Evolutionary conservation across 495 filamentous ascomycete species (phyloP), one percentile per base, ranked within the genome.

Genomic region (Penicillium coprophilum): DNA sequence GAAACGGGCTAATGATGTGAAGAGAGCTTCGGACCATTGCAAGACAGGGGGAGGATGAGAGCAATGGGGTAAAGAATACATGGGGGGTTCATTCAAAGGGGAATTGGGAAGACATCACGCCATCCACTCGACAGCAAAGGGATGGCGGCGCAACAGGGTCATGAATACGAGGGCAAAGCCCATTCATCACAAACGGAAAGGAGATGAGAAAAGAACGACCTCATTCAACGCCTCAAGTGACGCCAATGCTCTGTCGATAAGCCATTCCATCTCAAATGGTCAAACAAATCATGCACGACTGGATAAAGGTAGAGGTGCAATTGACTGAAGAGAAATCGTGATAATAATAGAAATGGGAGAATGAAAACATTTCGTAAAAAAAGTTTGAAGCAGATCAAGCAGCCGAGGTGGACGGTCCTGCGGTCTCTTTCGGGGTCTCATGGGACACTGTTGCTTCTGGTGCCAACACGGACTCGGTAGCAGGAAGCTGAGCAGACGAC

Each of bases 61-160:
- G 40, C 31, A 54, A 23, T 4, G 40, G 30, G 12, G 30, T 53
- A 43, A 27, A 46, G 28, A 46, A 45, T 53, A 53, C 51, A 53
- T 34, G 28, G 23, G 27, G 49, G 51, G 7, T 53, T 53, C 50
- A 43, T 52, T 43, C 17, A 21, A 12, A 47, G 45, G 45, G 21
- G 6, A 23, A 10, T 51, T 23, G 21, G 21, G 30, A 46, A 6
- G 40, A 28, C 40, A 53, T 4, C 12, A 34, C 7, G 6, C 15
- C 23, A 40, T 20, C 48, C 40, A 28, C 15, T 38, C 12, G 21
- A 28, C 7, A 47, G 27, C 27, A 19, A 32, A 32, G 17, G 27
- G n/a, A 31, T 47, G 45, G 19, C 3, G 20, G 23, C 13, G 34
- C 15, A 51, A 23, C 8, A 17, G 36, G 24, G 34, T 15, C 21